phyloP scores from a whole-genome alignment of 2,329 filamentous ascomycete species.

The Cercospora janseana region DNA sequence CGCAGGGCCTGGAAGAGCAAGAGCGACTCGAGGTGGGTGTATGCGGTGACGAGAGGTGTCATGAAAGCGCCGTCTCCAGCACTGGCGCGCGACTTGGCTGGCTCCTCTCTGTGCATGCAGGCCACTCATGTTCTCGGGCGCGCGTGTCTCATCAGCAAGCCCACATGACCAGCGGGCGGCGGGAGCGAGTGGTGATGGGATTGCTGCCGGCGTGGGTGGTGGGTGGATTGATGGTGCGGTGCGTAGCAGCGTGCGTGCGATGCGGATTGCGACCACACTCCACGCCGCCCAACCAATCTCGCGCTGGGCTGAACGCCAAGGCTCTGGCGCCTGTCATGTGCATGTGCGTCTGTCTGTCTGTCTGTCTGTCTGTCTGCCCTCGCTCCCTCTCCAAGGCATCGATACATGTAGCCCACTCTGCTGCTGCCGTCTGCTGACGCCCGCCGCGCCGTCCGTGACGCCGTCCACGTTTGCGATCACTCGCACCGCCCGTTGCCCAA shows the following conservation, averaged over 20 bases:
- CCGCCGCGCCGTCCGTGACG: too few relatives aligned
- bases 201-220: not conserved
- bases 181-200: not conserved
- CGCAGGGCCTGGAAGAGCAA: conserved; percentile 79
- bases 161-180: not conserved
- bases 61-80: conserved; percentile 39
- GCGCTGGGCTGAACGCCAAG: too few relatives aligned
- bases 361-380: not conserved
- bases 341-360: not conserved
- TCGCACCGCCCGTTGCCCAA: too few relatives aligned
- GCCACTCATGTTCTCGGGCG: conserved; percentile 5
- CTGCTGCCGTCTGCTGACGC: too few relatives aligned
- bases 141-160: not conserved
- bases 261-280: conserved; percentile 6
- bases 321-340: not conserved
- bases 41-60: conserved; percentile 57
- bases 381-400: too few relatives aligned
- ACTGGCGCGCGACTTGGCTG: conserved; percentile 7
- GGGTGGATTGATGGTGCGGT: not conserved
- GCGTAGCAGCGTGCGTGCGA: not conserved
- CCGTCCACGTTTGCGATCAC: too few relatives aligned
- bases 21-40: conserved; percentile 82
- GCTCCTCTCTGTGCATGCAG: conserved; percentile 8
- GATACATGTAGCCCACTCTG: too few relatives aligned
- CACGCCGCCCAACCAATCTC: too few relatives aligned